Base-by-base conservation (phyloP, 2,329 filamentous ascomycete genomes). In the Endoconidiophora polonica region DNA sequence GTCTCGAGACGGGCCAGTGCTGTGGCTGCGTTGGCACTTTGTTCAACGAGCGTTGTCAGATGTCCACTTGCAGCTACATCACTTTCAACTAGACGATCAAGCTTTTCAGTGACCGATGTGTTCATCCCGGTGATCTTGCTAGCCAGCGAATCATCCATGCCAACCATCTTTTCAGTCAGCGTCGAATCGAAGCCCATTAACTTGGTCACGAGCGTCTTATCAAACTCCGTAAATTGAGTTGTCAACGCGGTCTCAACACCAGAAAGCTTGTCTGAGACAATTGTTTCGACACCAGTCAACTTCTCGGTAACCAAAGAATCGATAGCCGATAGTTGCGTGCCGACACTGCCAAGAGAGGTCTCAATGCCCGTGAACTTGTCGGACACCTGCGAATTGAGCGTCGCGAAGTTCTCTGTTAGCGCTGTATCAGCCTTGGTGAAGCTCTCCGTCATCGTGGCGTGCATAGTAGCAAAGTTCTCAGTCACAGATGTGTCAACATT, bases 1-100 rank as follows among this genome's bases (percentile, higher is more conserved):
- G 85, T 84, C 55, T 83, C 81, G 43, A 95, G 74, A 57, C 88
- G 85, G 4, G 74, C 71, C 36, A 86, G 76, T 1, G 83, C 78
- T 59, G 86, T 80, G 47, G 75, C 75, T 0, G 84, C 75, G 18
- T 76, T 72, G 23, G 77, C 49, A 14, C 44, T 47, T 14, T 84
- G 77, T 46, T 74, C 75, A 39, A 86, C 69, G 3, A 83, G 50
- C 37, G 44, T 44, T 23, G 44, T 46, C 9, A 52, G 49, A 9
- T 46, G 49, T 7, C 1, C 54, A 51, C 54, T 62, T 60, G 36
- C 60, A 57, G 40, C 62, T 60, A 52, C 57, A 58, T 12, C 44
- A 16, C 57, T 55, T 33, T 62, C 58, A 6, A 58, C 59, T 10
- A 74, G 60, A 40, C 61, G 62, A 53, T 69, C 67, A 20, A 79